phyloP scores from a whole-genome alignment of 1,139 yeast species.

The Yamadazyma friedrichii region DNA sequence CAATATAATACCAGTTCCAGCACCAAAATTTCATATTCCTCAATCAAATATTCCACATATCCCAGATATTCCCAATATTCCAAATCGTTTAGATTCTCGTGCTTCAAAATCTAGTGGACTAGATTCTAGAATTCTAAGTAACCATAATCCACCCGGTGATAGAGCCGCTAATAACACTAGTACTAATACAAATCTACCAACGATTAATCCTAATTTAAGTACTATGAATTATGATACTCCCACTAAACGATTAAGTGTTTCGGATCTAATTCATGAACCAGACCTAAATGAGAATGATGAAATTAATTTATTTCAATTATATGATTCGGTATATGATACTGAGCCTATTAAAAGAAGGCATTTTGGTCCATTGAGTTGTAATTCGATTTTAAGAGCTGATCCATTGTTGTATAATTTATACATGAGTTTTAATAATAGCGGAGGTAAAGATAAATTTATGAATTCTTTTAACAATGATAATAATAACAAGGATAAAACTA shows the following conservation, averaged over 20 bases:
- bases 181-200: no score
- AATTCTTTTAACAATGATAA: constrained; percentile 5
- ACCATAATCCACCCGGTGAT: no score
- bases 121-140: no score
- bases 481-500: background rate
- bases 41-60: no score
- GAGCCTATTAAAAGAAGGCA: constrained; percentile 15
- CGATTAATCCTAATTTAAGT: background rate
- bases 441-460: constrained; percentile 8
- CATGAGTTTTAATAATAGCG: constrained; percentile 6
- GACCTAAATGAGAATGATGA: constrained; percentile 2
- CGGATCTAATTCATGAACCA: constrained; percentile 3
- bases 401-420: constrained; percentile 16
- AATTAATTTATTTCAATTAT: constrained; percentile 5
- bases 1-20: no score
- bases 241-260: constrained; percentile 6
- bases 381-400: constrained; percentile 29
- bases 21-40: no score
- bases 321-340: constrained; percentile 3
- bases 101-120: no score
- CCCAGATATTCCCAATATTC: no score
- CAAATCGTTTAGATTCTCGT: no score
- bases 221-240: background rate
- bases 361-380: constrained; percentile 39
- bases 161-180: no score